Evolutionary conservation across 192 early-diverging fungal species (phyloP).

Genomic region (Mortierella alpina): DNA sequence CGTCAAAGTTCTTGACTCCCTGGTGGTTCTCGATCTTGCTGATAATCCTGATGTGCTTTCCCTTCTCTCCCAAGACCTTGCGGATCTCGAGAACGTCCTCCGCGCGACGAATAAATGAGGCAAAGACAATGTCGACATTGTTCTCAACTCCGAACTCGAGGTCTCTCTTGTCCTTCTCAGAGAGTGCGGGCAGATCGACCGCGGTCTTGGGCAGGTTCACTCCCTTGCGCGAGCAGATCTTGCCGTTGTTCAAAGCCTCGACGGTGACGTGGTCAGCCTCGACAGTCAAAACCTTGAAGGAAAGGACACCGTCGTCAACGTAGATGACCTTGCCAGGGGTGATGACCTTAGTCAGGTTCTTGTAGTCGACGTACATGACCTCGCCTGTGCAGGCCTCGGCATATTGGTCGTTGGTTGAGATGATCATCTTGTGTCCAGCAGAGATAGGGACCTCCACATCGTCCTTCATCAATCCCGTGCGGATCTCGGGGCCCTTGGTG

Average conservation of each 20-base stretch:
- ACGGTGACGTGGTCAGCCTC: conserved; percentile 69
- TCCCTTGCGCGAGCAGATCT: conserved; percentile 92
- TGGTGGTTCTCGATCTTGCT: conserved; percentile 98
- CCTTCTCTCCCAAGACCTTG: conserved; percentile 81
- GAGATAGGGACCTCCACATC: conserved; percentile 78
- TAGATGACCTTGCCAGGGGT: conserved; percentile 80
- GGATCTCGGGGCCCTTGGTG: conserved; percentile 91
- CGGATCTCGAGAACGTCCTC: conserved; percentile 93
- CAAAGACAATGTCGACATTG: conserved; percentile 95
- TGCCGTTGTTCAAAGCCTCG: conserved; percentile 86
- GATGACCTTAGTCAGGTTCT: conserved; percentile 81
- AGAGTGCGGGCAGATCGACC: conserved; percentile 95
- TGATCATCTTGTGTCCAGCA: conserved; percentile 83
- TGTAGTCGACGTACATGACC: conserved; percentile 84
- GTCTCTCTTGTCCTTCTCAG: conserved; percentile 93
- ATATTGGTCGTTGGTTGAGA: conserved; percentile 75
- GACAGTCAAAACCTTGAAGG: conserved; percentile 89
- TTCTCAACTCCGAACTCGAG: conserved; percentile 93
- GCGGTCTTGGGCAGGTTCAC: conserved; percentile 93
- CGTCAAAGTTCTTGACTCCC: conserved; percentile 98
- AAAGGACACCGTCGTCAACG: conserved; percentile 96
- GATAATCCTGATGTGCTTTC: conserved; percentile 93
- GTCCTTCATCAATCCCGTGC: conserved; percentile 84
- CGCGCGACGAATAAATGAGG: conserved; percentile 95
- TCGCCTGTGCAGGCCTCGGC: conserved; percentile 70